phyloP scores from a whole-genome alignment of 1,139 yeast genomes.

The Lodderomyces pseudojiufengensis region DNA sequence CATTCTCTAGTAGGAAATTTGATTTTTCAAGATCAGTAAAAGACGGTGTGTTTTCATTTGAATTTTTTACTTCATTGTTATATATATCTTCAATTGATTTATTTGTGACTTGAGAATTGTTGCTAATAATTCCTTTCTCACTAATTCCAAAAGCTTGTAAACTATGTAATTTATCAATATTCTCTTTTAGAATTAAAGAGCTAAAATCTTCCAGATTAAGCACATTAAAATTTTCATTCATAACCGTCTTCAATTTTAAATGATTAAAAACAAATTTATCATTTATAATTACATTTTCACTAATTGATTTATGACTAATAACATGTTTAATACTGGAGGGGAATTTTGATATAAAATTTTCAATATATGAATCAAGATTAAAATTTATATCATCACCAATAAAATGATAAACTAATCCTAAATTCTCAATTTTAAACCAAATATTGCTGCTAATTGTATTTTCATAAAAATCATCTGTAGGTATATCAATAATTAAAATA shows the following conservation, averaged over 20 bases:
- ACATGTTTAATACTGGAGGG: constrained; percentile 55
- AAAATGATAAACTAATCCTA: constrained; percentile 68
- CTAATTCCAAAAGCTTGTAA: constrained; percentile 29
- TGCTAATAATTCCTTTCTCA: constrained; percentile 22
- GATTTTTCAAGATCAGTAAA: constrained; percentile 7
- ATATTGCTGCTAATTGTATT: constrained; percentile 34
- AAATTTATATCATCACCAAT: constrained; percentile 64
- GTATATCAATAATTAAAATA: constrained; percentile 71
- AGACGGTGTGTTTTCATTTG: no score
- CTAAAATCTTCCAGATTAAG: constrained; percentile 33
- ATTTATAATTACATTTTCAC: constrained; percentile 60
- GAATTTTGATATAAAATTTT: constrained; percentile 42
- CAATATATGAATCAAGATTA: constrained; percentile 39
- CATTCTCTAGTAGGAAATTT: constrained; percentile 12
- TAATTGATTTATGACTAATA: constrained; percentile 63
- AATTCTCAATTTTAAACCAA: constrained; percentile 29
- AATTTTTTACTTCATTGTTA: constrained; percentile 11
- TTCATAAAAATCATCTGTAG: constrained; percentile 49
- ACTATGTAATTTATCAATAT: constrained; percentile 25
- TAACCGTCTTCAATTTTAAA: constrained; percentile 54
- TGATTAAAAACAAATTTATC: constrained; percentile 52
- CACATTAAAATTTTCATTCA: constrained; percentile 50
- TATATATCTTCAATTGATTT: constrained; percentile 39
- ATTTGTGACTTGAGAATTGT: constrained; percentile 18
- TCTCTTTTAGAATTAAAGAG: constrained; percentile 16